phyloP scores from a whole-genome alignment of 2,329 filamentous ascomycete genomes.

The Diplodia seriata region DNA sequence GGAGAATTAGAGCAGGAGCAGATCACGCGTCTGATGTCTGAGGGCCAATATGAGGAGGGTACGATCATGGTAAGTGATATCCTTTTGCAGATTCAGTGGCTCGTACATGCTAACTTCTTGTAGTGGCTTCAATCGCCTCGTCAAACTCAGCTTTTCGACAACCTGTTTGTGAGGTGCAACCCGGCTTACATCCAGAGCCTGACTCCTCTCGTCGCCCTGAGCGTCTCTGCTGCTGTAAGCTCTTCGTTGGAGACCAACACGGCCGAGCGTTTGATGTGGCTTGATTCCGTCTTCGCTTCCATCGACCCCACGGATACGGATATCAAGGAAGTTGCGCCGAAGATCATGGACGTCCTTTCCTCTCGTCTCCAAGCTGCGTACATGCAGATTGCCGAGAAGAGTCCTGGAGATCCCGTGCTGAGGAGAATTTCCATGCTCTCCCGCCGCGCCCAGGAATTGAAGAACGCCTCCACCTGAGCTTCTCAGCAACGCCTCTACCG shows the following conservation, averaged over 20 bases:
- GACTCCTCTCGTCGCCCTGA: constrained; percentile 65
- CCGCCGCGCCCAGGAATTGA: constrained; percentile 43
- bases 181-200: constrained; percentile 63
- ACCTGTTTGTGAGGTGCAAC: constrained; percentile 64
- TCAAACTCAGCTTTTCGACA: constrained; percentile 67
- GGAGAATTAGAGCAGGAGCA: constrained; percentile 65
- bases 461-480: constrained; percentile 17
- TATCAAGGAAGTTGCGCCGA: constrained; percentile 62
- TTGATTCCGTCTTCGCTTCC: constrained; percentile 61
- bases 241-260: constrained; percentile 61
- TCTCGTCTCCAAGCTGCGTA: constrained; percentile 64
- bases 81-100: background rate
- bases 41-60: constrained; percentile 58
- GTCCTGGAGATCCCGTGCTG: constrained; percentile 60
- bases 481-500: background rate
- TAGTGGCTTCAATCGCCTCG: constrained; percentile 68
- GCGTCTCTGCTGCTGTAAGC: constrained; percentile 68
- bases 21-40: constrained; percentile 68
- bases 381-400: constrained; percentile 61
- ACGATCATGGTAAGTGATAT: constrained; percentile 49
- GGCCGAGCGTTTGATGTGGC: constrained; percentile 64
- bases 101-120: constrained; percentile 24
- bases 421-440: constrained; percentile 58
- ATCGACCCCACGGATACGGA: constrained; percentile 63
- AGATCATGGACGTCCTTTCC: constrained; percentile 66